Evolutionary conservation across 2,329 filamentous ascomycete species (phyloP).

Genomic region (Calonectria pseudoturangicola): DNA sequence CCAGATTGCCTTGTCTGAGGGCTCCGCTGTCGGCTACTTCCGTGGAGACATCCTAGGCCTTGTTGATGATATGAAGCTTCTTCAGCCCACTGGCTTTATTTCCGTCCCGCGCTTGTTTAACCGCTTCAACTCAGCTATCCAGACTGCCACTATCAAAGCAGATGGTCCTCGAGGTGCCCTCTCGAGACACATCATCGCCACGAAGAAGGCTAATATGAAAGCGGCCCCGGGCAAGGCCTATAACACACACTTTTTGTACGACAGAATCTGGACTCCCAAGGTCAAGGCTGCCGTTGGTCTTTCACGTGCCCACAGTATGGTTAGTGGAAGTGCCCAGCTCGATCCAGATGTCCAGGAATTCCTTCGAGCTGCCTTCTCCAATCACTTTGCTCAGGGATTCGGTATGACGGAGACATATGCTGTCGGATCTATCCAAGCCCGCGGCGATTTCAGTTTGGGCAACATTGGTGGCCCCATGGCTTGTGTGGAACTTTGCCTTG

Average conservation of each 20-base stretch:
- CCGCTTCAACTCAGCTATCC: conserved; percentile 89
- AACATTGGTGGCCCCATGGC: conserved; percentile 86
- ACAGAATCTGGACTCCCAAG: conserved; percentile 93
- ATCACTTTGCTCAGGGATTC: conserved; percentile 89
- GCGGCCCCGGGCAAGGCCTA: conserved; percentile 83
- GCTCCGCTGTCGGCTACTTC: conserved; percentile 90
- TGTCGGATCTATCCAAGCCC: conserved; percentile 80
- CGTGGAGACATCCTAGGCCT: conserved; percentile 91
- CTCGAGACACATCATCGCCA: conserved; percentile 84
- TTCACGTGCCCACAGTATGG: conserved; percentile 82
- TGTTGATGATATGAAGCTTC: conserved; percentile 91
- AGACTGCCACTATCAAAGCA: conserved; percentile 85
- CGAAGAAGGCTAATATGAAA: conserved; percentile 87
- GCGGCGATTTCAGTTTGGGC: conserved; percentile 82
- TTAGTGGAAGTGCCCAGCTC: conserved; percentile 92
- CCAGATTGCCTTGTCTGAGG: conserved; percentile 82
- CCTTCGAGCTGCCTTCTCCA: conserved; percentile 87
- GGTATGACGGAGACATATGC: conserved; percentile 97
- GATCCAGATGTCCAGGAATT: conserved; percentile 93
- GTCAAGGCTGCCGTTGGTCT: conserved; percentile 89
- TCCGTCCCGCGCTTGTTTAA: conserved; percentile 96
- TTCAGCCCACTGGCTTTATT: conserved; percentile 88
- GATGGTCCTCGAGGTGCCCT: conserved; percentile 87
- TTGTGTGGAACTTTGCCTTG: conserved; percentile 83
- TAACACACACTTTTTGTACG: conserved; percentile 86